Conservation (phyloP, 495 filamentous ascomycete genomes). For the Hypoxylon subgilvum region DNA sequence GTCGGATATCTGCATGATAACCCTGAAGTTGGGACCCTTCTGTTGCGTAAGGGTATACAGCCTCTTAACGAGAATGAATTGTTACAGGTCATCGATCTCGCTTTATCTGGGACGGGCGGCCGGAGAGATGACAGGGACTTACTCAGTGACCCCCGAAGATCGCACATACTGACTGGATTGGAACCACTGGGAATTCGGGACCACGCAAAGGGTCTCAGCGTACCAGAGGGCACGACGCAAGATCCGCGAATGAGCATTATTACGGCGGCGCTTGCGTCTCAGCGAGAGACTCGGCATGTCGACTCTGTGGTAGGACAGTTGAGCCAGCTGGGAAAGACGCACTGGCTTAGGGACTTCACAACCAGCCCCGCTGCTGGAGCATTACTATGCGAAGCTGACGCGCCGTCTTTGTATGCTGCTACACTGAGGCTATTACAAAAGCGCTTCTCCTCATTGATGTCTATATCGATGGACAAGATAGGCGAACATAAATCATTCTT, state of each 20-base stretch:
- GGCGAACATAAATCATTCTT: slow-evolving; percentile 34
- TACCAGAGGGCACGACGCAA: slow-evolving; percentile 3
- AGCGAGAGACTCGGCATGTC: slow-evolving; percentile 3
- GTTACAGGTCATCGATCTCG: slow-evolving; percentile 5
- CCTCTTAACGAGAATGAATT: slow-evolving; percentile 40
- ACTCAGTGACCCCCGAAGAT: neutral
- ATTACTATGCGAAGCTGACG: too few species aligned
- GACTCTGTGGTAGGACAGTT: neutral
- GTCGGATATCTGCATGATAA: slow-evolving; percentile 41
- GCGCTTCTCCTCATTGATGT: slow-evolving; percentile 40
- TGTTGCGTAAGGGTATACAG: slow-evolving; percentile 41
- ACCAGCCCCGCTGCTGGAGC: too few species aligned
- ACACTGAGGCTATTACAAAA: slow-evolving; percentile 29
- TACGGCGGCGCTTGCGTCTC: slow-evolving; percentile 6
- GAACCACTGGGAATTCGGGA: slow-evolving; percentile 29
- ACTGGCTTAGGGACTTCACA: too few species aligned
- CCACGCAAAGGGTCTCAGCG: slow-evolving; percentile 37
- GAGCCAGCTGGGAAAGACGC: too few species aligned
- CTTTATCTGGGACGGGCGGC: neutral
- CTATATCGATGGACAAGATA: slow-evolving; percentile 44
- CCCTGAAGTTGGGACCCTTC: slow-evolving; percentile 35
- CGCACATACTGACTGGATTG: slow-evolving; percentile 40
- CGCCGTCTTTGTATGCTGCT: too few species aligned
- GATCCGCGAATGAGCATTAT: slow-evolving; percentile 34
- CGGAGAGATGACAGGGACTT: too few species aligned